Base-by-base conservation (phyloP, 2,329 filamentous ascomycete species). In the Pseudovirgaria hyperparasitica region DNA sequence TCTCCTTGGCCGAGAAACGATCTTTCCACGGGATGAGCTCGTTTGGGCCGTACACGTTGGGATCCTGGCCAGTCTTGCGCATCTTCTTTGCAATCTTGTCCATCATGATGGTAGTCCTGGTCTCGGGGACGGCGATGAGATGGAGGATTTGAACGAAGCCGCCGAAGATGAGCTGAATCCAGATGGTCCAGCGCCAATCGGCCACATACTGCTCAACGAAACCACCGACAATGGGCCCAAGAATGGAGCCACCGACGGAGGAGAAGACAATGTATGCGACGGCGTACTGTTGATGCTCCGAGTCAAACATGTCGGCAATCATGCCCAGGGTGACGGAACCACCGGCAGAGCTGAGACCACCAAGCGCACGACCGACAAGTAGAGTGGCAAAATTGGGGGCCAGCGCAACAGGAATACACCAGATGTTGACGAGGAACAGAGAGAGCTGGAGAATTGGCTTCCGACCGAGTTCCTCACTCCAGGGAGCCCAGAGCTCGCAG, bases 401-500 rank as follows among this genome's bases (percentile, higher is more conserved):
- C 21, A 85, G 54, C 1, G 69, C 79, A 16, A 82, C 76, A 5
- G 50, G 50, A 25, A 52, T 50, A 6, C 82, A 76, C 63, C 69
- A 90, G 29, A 87, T 52, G 41, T 90, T 90, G 51, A 86, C 79
- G 8, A 90, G 58, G 36, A 79, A 67, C 28, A 90, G 56, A 19
- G 73, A 80, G 14, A 67, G 55, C 60, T 87, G 82, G 13, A 87
- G 62, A 29, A 90, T 68, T 2, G 76, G 76, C 60, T 74, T 79
- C 26, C 82, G 71, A 12, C 82, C 82, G 26, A 87, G 62, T 43
- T 90, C 82, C 49, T 92, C 82, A 23, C 72, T 80, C 79, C 82
- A 90, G 0, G 82, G 82, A 0, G 82, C 82, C 82, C 82, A 90
- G 0, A 87, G 65, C 52, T 90, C 82, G 49, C 82, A 90, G 19